phyloP scores from a whole-genome alignment of 306 rosid species.

The Rosa lucieae region DNA sequence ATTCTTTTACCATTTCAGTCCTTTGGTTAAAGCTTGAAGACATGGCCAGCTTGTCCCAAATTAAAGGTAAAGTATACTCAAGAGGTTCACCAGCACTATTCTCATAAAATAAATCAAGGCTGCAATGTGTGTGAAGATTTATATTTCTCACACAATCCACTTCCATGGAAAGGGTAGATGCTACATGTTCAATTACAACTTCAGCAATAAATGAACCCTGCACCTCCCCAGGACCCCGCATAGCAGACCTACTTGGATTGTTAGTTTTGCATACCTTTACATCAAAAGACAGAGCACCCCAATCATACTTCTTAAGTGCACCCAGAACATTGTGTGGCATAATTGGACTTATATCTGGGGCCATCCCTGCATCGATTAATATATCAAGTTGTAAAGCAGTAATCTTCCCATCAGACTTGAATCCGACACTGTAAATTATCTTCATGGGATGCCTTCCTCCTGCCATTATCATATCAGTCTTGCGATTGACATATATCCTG shows the following conservation, averaged over 20 bases:
- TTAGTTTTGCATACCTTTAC: constrained; percentile 88
- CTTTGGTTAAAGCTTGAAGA: constrained; percentile 60
- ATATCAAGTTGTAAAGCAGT: constrained; percentile 74
- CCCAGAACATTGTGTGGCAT: constrained; percentile 50
- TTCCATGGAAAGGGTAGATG: constrained; percentile 66
- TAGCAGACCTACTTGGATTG: constrained; percentile 72
- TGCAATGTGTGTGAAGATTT: constrained; percentile 69
- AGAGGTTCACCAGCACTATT: constrained; percentile 53
- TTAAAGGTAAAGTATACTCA: constrained; percentile 79
- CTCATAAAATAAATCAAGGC: constrained; percentile 59
- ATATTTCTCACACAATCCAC: constrained; percentile 68
- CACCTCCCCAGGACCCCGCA: constrained; percentile 89
- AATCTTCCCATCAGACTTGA: constrained; percentile 79
- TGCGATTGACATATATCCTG: constrained; percentile 73
- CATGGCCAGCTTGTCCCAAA: constrained; percentile 67
- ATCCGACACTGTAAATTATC: constrained; percentile 79
- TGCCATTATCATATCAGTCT: constrained; percentile 87
- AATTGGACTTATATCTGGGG: constrained; percentile 56
- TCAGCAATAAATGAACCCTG: constrained; percentile 95
- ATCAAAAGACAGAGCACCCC: constrained; percentile 87
- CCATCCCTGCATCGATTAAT: constrained; percentile 76
- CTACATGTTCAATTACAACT: constrained; percentile 79
- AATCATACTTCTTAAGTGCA: constrained; percentile 77
- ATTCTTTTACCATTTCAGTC: constrained; percentile 51
- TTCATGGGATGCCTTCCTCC: constrained; percentile 99